Percentiles rank a stretch among this genome's conserved stretches.
Evolutionary conservation across 2,329 filamentous ascomycete species (phyloP).

Genomic region (Monilinia vaccinii-corymbosi): DNA sequence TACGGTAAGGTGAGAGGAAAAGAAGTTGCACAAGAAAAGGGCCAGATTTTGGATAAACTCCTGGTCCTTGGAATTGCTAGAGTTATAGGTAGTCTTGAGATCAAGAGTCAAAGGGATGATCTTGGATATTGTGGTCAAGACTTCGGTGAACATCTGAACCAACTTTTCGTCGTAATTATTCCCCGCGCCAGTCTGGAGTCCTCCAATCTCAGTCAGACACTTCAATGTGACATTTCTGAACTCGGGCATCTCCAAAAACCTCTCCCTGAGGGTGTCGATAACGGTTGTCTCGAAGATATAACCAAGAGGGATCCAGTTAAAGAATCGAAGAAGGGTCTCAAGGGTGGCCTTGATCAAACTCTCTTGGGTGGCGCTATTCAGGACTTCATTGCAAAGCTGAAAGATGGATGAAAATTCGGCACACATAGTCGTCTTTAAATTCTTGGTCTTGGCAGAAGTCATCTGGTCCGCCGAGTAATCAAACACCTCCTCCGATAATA

Average conservation of each 20-base stretch:
- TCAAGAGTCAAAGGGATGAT: conserved; percentile 89
- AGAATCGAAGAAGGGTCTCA: conserved; percentile 88
- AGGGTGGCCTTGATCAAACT: conserved; percentile 93
- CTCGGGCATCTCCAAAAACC: conserved; percentile 87
- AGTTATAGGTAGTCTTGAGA: conserved; percentile 81
- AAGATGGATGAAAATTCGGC: conserved; percentile 98
- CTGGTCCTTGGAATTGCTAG: conserved; percentile 87
- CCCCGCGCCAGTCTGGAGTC: conserved; percentile 70
- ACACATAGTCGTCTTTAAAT: conserved; percentile 97
- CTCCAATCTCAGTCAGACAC: conserved; percentile 93
- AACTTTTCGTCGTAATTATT: conserved; percentile 89
- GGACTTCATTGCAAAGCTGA: conserved; percentile 90
- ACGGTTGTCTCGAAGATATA: conserved; percentile 98
- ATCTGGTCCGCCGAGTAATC: conserved; percentile 98
- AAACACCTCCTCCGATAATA: conserved; percentile 96
- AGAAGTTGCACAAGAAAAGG: conserved; percentile 94
- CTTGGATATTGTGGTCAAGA: conserved; percentile 81
- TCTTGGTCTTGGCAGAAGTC: conserved; percentile 96
- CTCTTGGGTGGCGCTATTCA: conserved; percentile 79
- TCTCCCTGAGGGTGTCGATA: conserved; percentile 85
- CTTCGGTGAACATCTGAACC: conserved; percentile 97
- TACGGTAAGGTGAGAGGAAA: conserved; percentile 82
- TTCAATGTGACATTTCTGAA: conserved; percentile 97
- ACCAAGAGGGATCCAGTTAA: conserved; percentile 97
- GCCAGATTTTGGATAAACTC: conserved; percentile 97